Percentiles rank a stretch among this genome's conserved stretches.
Conservation (phyloP, 805 yeast genomes). For the Hagleromyces aurorensis region DNA sequence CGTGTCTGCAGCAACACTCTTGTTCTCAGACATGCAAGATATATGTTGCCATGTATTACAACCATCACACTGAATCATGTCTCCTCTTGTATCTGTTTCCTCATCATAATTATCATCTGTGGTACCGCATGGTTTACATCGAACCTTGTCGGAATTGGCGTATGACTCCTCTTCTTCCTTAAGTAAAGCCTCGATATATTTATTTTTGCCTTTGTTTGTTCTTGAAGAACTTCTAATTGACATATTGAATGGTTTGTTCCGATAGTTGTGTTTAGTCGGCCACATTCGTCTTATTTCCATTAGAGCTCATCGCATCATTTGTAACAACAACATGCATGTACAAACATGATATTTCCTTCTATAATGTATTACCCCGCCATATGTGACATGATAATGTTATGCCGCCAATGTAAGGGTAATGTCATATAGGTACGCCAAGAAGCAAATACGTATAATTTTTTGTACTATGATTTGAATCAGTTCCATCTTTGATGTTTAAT, state of each 20-base stretch:
- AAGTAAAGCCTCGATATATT: constrained; percentile 22
- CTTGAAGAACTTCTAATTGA: constrained; percentile 37
- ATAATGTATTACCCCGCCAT: too few relatives aligned
- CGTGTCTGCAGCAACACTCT: constrained; percentile 20
- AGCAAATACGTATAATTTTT: too few relatives aligned
- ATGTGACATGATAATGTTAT: too few relatives aligned
- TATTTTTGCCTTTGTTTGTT: constrained; percentile 36
- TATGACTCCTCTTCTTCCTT: constrained; percentile 25
- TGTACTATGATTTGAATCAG: too few relatives aligned
- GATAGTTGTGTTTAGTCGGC: too few relatives aligned
- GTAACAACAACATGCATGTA: too few relatives aligned
- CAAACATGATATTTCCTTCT: too few relatives aligned
- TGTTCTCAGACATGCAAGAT: constrained; percentile 44
- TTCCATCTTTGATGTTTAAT: too few relatives aligned
- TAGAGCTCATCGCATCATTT: too few relatives aligned
- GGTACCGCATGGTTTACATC: constrained; percentile 57
- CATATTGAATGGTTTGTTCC: constrained; percentile 11
- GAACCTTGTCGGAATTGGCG: constrained; percentile 24
- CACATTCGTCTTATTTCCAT: too few relatives aligned
- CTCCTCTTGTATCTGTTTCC: constrained; percentile 42
- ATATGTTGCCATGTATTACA: constrained; percentile 72
- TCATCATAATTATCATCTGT: constrained; percentile 50
- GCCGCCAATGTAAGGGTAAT: too few relatives aligned
- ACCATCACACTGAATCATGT: constrained; percentile 57
- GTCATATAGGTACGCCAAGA: too few relatives aligned